phyloP scores from a whole-genome alignment of 2,329 filamentous ascomycete genomes.

The Diaporthe sp. region DNA sequence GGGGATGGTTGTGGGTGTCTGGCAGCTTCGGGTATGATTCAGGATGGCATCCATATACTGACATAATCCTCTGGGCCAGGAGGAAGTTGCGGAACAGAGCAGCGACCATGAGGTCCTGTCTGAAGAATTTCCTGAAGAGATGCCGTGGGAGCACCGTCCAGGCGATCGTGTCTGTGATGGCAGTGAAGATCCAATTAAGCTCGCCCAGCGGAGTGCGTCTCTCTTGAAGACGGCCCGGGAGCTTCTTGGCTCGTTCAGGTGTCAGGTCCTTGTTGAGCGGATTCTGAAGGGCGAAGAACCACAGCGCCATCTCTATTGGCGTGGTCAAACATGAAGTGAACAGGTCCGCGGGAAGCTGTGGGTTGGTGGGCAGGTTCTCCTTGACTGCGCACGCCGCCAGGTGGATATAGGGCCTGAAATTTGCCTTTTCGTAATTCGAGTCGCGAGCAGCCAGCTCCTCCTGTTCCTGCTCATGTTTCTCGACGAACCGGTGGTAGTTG shows the following conservation, averaged over 20 bases:
- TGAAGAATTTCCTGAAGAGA: conserved; percentile 95
- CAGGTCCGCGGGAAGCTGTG: conserved; percentile 90
- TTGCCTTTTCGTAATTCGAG: conserved; percentile 85
- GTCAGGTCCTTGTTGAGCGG: conserved; percentile 76
- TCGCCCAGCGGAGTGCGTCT: conserved; percentile 93
- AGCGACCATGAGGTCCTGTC: conserved; percentile 99
- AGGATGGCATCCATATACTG: conserved; percentile 94
- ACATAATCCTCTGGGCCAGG: conserved; percentile 94
- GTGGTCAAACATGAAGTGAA: conserved; percentile 97
- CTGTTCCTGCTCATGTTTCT: conserved; percentile 95
- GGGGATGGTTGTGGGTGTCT: conserved; percentile 91
- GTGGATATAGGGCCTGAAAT: conserved; percentile 81
- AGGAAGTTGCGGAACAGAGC: conserved; percentile 97
- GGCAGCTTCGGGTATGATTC: conserved; percentile 93
- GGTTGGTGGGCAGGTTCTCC: conserved; percentile 95
- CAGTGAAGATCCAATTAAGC: conserved; percentile 99
- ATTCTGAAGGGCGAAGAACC: conserved; percentile 96
- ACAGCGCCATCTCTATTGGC: conserved; percentile 95
- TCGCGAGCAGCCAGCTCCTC: conserved; percentile 81
- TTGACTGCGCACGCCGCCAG: conserved; percentile 91
- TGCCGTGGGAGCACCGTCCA: conserved; percentile 95
- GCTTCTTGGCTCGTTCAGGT: conserved; percentile 86
- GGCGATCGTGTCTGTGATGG: conserved; percentile 98
- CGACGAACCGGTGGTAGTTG: conserved; percentile 94
- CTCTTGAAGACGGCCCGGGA: conserved; percentile 93